phyloP scores from a whole-genome alignment of 2,329 filamentous ascomycete species.

The Aspergillus intermedius region DNA sequence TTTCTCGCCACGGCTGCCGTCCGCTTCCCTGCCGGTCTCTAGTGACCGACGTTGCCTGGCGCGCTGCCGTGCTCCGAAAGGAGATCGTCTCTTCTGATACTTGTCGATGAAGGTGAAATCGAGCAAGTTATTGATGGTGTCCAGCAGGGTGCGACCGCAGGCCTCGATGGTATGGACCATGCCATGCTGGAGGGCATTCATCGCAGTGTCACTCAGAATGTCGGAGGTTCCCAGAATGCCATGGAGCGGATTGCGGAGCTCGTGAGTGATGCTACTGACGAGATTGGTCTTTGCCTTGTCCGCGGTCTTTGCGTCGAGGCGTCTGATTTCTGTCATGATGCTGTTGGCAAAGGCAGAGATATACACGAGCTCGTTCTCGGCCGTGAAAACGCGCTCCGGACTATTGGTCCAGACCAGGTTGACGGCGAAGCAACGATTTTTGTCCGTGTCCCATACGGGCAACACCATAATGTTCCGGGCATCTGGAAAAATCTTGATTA shows the following conservation, averaged over 20 bases:
- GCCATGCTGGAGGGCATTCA: constrained; percentile 22
- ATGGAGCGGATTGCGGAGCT: constrained; percentile 31
- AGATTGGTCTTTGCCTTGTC: constrained; percentile 30
- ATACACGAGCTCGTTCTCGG: constrained; percentile 23
- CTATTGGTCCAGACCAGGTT: constrained; percentile 23
- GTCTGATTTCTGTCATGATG: constrained; percentile 28
- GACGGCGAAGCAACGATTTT: constrained; percentile 24
- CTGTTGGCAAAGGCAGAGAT: constrained; percentile 26
- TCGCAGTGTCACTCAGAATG: constrained; percentile 24
- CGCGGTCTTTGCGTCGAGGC: constrained; percentile 23
- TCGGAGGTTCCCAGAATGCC: constrained; percentile 31
- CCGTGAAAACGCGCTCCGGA: constrained; percentile 19
- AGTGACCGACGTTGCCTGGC: no score
- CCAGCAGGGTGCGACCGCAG: constrained; percentile 37
- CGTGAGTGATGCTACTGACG: constrained; percentile 29
- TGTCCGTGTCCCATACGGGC: constrained; percentile 28
- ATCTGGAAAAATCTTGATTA: constrained; percentile 17
- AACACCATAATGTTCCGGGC: constrained; percentile 24
- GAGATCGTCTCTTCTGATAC: constrained; percentile 6
- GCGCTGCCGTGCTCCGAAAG: no score
- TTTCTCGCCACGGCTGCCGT: neutral
- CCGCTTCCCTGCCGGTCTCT: neutral
- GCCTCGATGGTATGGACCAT: constrained; percentile 32
- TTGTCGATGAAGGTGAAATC: constrained; percentile 23
- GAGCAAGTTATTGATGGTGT: constrained; percentile 36